Evolutionary conservation across 2,329 filamentous ascomycete species (phyloP).

Genomic region (Sclerotinia glacialis): DNA sequence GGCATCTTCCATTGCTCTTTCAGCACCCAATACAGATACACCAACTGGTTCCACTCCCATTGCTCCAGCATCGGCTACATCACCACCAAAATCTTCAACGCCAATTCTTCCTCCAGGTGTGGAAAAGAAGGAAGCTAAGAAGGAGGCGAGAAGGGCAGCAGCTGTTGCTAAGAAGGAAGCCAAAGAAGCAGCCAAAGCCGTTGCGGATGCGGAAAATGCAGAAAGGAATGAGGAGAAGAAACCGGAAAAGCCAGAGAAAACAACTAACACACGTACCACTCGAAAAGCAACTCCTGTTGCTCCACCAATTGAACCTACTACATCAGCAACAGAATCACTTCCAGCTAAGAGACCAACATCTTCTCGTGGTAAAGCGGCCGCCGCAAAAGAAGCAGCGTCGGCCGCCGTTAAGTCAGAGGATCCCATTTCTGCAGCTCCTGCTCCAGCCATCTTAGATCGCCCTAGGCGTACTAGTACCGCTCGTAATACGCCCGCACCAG

Average conservation of each 20-base stretch:
- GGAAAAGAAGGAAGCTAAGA: slow-evolving; percentile 34
- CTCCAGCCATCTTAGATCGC: slow-evolving; percentile 34
- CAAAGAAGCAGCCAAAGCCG: slow-evolving; percentile 13
- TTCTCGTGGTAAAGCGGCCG: slow-evolving; percentile 38
- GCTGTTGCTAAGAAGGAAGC: slow-evolving; percentile 7
- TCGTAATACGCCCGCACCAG: slow-evolving; percentile 44
- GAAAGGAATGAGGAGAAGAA: slow-evolving; percentile 16
- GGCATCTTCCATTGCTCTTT: slow-evolving; percentile 25
- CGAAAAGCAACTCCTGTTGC: slow-evolving; percentile 20
- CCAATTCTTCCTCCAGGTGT: slow-evolving; percentile 39
- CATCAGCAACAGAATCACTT: slow-evolving; percentile 25
- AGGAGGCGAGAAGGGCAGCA: slow-evolving; percentile 24
- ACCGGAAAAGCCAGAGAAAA: slow-evolving; percentile 12
- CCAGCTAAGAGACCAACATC: slow-evolving; percentile 36
- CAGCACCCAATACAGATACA: slow-evolving; percentile 24
- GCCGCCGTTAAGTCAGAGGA: slow-evolving; percentile 30
- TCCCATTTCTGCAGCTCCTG: slow-evolving; percentile 22
- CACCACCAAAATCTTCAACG: slow-evolving; percentile 39
- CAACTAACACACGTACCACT: slow-evolving; percentile 18
- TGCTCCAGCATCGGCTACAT: slow-evolving; percentile 21
- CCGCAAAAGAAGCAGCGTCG: slow-evolving; percentile 31
- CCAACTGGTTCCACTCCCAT: slow-evolving; percentile 24
- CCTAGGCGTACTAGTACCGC: slow-evolving; percentile 41
- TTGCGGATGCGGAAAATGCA: slow-evolving; percentile 4
- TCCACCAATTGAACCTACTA: slow-evolving; percentile 27